Base-by-base conservation (phyloP, 768 basidiomycete species). In the Leccinum barrowsii region DNA sequence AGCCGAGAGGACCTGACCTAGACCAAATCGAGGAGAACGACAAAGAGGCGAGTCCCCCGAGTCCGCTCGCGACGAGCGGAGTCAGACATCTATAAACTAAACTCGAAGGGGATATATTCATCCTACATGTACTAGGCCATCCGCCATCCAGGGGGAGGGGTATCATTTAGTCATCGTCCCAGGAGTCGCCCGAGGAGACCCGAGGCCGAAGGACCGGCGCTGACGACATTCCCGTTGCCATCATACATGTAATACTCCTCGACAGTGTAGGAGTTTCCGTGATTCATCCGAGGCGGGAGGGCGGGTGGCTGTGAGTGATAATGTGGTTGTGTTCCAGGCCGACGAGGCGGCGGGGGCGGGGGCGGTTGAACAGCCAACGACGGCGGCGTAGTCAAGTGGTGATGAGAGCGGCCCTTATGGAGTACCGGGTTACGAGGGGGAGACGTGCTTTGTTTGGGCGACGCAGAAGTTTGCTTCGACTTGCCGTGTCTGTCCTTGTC, bases 311-410 rank as follows among this genome's bases (percentile, higher is more conserved):
- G 12, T 21, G 12, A 13, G 61, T 15, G 12, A 44, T 42, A 7
- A 42, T 44, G 8, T 40, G 42, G 10, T 11, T 44, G 26, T n/a
- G 26, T 26, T 49, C 32, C 30, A 5, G 53, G 22, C 15, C 13
- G 5, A 21, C 42, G 42, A 44, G 42, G 42, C 6, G 42, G 42
- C 19, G 19, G 42, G 10, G 42, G 42, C 42, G 64, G 55, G 2
- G 76, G 70, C 12, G 74, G 73, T 5, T 75, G 75, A 5, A 79
- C 40, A 4, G 4, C n/a, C 1, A 77, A 19, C 5, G 19, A 19
- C 19, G 73, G 1, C 11, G 71, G 67, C 11, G 67, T 59, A 5
- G 10, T 46, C 7, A 64, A 42, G 32, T 32, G 22, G n/a, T 59
- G 62, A 0, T 59, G 59, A 0, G 67, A 64, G 37, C 68, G 76